These are phyloP conservation scores for Mycosphaerelloides madeirae DNA, from an alignment of 2,329 filamentous ascomycete species.

Conservation along the genomic window DNA sequence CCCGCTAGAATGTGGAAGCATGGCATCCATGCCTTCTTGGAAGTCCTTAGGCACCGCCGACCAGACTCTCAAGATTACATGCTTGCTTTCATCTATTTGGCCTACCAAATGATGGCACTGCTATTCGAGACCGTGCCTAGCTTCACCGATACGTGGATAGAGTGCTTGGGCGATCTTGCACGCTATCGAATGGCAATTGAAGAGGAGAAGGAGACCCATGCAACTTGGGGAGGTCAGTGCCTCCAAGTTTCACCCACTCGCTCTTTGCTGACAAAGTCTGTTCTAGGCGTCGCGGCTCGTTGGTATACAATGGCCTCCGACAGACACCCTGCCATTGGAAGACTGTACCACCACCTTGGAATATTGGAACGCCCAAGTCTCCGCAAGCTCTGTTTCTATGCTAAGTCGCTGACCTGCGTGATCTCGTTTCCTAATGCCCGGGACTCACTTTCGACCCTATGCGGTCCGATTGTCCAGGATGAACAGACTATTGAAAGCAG, in stretches of 20 bases:
- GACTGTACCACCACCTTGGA: conserved; percentile 83
- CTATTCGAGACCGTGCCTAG: conserved; percentile 78
- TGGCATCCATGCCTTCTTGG: conserved; percentile 59
- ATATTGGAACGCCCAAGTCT: conserved; percentile 68
- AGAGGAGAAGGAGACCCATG: conserved; percentile 62
- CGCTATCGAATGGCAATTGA: conserved; percentile 90
- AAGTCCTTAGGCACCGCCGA: conserved; percentile 61
- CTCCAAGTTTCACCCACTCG: not conserved
- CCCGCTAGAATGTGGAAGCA: conserved; percentile 92
- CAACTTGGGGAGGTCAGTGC: conserved; percentile 63
- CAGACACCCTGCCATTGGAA: conserved; percentile 66
- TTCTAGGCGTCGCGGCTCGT: conserved; percentile 58
- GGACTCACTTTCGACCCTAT: conserved; percentile 66
- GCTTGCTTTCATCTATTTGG: conserved; percentile 82
- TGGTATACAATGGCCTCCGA: conserved; percentile 86
- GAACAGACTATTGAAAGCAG: conserved; percentile 31
- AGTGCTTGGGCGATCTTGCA: conserved; percentile 81
- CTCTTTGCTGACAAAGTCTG: not conserved
- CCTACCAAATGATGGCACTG: conserved; percentile 85
- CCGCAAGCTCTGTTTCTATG: conserved; percentile 68
- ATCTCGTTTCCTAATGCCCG: conserved; percentile 63
- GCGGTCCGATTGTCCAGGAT: conserved; percentile 48
- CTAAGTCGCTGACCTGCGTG: conserved; percentile 64
- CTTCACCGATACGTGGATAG: conserved; percentile 88
- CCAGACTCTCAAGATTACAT: conserved; percentile 81